Conservation (phyloP, 495 filamentous ascomycete species). For the Podospora anserina region DNA sequence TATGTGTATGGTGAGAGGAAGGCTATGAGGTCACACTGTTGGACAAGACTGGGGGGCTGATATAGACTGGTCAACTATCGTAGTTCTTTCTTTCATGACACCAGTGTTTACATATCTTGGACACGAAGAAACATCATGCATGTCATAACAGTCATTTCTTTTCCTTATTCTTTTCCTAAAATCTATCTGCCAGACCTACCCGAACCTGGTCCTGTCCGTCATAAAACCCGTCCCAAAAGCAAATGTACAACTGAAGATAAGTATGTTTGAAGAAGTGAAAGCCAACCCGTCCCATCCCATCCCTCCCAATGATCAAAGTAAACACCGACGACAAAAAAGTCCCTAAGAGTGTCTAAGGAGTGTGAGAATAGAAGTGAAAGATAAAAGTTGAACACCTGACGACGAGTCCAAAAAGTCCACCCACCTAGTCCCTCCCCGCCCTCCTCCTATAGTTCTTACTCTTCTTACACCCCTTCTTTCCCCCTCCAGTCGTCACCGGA, state of each 20-base stretch:
- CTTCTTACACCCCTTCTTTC: not conserved
- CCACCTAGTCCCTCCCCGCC: not conserved
- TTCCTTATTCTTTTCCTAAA: not conserved
- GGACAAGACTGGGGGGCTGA: too few relatives aligned
- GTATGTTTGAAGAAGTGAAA: not conserved
- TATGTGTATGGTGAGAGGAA: too few relatives aligned
- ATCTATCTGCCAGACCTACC: not conserved
- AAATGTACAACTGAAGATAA: not conserved
- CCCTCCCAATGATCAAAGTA: not conserved
- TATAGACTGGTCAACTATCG: too few relatives aligned
- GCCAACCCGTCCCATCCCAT: not conserved
- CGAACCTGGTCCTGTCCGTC: not conserved
- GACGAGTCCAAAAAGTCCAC: not conserved
- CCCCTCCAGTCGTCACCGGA: not conserved
- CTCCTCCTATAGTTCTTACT: not conserved
- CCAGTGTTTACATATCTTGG: too few relatives aligned
- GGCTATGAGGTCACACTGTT: too few relatives aligned
- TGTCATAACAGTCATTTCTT: not conserved
- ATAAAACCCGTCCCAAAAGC: not conserved
- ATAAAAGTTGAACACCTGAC: not conserved
- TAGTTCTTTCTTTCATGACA: too few relatives aligned
- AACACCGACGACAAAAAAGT: not conserved
- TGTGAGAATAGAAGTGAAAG: slow-evolving; percentile 12
- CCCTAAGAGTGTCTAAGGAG: slow-evolving; percentile 4
- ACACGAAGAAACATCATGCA: not conserved